Evolutionary conservation across 1,284 basidiomycete genomes (phyloP).

Genomic region (Fomitiporia mediterranea): DNA sequence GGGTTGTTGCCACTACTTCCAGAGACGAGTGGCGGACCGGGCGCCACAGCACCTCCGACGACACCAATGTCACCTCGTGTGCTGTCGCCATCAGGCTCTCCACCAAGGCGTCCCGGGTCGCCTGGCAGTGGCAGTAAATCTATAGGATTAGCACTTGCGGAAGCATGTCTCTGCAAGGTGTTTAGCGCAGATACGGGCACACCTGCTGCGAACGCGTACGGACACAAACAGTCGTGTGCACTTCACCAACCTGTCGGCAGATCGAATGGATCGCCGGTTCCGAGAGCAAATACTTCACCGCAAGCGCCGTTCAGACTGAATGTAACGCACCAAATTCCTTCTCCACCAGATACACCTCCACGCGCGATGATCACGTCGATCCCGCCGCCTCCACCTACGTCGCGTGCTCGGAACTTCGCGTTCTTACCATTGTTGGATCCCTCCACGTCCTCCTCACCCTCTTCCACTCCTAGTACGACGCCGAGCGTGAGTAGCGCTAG

Average conservation of each 20-base stretch:
- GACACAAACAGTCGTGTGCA: not conserved
- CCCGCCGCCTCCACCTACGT: slow-evolving; percentile 26
- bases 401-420: slow-evolving; percentile 32
- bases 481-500: not conserved
- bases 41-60: slow-evolving; percentile 19
- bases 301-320: slow-evolving; percentile 1
- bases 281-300: not conserved
- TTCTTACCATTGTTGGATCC: slow-evolving; percentile 40
- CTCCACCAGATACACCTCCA: slow-evolving; percentile 19
- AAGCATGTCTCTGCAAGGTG: slow-evolving; percentile 10
- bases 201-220: not conserved
- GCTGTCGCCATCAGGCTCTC: not conserved
- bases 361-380: slow-evolving; percentile 19
- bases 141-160: not conserved
- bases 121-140: not conserved
- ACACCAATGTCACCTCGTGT: slow-evolving; percentile 17
- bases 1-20: slow-evolving; percentile 45
- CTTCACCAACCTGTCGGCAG: not conserved
- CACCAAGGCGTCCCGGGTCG: not conserved
- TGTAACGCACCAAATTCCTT: slow-evolving; percentile 4
- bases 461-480: not conserved
- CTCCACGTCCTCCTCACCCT: slow-evolving; percentile 22
- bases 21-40: slow-evolving; percentile 21
- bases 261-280: not conserved
- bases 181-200: slow-evolving; percentile 14